phyloP scores from a whole-genome alignment of 305 asterid genomes.

The Withania somnifera region DNA sequence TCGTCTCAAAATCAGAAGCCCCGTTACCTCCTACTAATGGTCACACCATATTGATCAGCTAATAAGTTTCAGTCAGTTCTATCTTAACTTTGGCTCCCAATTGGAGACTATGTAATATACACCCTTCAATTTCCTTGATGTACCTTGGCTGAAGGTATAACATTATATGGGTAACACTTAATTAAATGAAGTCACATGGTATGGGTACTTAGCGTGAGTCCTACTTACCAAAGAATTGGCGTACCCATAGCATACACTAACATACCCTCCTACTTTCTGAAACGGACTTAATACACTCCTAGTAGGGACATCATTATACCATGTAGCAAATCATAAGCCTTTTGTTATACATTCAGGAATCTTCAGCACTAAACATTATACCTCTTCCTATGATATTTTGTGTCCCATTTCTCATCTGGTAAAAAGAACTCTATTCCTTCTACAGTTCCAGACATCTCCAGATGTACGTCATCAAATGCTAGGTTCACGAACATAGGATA shows the following conservation, averaged over 20 bases:
- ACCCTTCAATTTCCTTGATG: background rate
- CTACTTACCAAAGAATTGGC: background rate
- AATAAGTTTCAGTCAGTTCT: background rate
- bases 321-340: background rate
- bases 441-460: background rate
- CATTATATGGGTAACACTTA: background rate
- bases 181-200: background rate
- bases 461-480: background rate
- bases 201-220: background rate
- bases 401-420: background rate
- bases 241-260: background rate
- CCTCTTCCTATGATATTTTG: background rate
- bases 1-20: background rate
- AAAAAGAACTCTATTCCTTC: background rate
- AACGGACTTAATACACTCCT: background rate
- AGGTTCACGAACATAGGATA: background rate
- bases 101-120: background rate
- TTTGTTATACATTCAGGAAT: background rate
- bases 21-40: background rate
- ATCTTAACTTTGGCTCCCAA: background rate
- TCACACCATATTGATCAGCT: background rate
- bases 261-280: background rate
- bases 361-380: background rate
- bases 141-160: background rate
- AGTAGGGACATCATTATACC: background rate